phyloP scores from a whole-genome alignment of 2,329 filamentous ascomycete species.

The Xylaria sp. region DNA sequence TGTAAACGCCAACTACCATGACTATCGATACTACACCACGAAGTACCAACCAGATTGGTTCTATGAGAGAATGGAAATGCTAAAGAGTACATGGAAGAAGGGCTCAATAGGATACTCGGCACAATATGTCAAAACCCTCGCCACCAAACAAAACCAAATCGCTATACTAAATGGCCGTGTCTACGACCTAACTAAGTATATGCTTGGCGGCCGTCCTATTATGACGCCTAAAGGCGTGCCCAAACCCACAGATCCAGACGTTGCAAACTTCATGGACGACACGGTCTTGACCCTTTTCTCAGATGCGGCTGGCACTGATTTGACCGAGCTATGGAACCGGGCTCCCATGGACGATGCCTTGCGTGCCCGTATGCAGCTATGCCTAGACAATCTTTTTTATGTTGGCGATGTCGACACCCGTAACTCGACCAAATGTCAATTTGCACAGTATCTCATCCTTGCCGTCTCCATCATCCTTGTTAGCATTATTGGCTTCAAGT shows the following conservation, averaged over 20 bases:
- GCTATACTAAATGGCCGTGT: conserved; percentile 82
- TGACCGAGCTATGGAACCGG: conserved; percentile 84
- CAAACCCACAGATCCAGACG: conserved; percentile 57
- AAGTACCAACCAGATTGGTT: conserved; percentile 93
- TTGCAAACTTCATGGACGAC: conserved; percentile 84
- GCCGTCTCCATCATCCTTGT: conserved; percentile 84
- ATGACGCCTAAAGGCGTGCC: conserved; percentile 65
- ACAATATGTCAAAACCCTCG: conserved; percentile 78
- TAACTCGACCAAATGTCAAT: conserved; percentile 85
- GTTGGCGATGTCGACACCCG: conserved; percentile 91
- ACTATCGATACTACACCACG: conserved; percentile 87
- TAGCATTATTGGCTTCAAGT: conserved; percentile 91
- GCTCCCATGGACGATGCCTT: conserved; percentile 68
- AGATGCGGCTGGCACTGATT: conserved; percentile 77
- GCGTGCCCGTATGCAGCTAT: conserved; percentile 78
- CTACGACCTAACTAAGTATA: conserved; percentile 90
- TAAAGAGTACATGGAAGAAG: conserved; percentile 84
- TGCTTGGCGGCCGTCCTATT: conserved; percentile 77
- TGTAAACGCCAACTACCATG: conserved; percentile 83
- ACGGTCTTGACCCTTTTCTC: conserved; percentile 82
- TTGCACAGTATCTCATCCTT: conserved; percentile 89
- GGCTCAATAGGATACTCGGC: conserved; percentile 87
- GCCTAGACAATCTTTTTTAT: conserved; percentile 94
- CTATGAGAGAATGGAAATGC: conserved; percentile 82
- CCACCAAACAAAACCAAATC: conserved; percentile 71